These are phyloP conservation scores for Phytophthora nicotianae DNA, from an alignment of 352 stramenopile genomes.

Conservation along the genomic window DNA sequence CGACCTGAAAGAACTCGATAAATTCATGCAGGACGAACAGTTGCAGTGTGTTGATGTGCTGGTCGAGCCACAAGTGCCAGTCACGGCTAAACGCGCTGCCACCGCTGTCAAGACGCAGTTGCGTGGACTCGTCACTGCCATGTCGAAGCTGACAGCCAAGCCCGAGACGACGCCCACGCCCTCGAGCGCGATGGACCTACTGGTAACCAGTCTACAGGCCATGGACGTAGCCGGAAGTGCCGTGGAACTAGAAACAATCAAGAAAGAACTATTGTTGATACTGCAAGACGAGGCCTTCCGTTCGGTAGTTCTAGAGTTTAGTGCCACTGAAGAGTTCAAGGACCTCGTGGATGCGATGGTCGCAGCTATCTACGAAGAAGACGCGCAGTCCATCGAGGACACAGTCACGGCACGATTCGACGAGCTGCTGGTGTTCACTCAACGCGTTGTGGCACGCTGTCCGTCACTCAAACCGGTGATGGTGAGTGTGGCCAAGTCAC, in stretches of 20 bases:
- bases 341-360: conserved; percentile 39
- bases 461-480: conserved; percentile 51
- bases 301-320: conserved; percentile 44
- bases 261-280: conserved; percentile 49
- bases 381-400: conserved; percentile 40
- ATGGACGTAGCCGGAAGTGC: conserved; percentile 55
- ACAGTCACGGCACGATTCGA: conserved; percentile 39
- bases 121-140: no score
- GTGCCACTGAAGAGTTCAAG: conserved; percentile 43
- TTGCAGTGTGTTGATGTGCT: no score
- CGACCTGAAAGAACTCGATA: no score
- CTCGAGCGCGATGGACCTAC: conserved; percentile 42
- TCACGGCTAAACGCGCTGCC: no score
- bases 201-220: conserved; percentile 42
- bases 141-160: no score
- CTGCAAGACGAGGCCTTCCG: conserved; percentile 43
- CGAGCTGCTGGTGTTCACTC: conserved; percentile 42
- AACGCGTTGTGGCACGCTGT: conserved; percentile 45
- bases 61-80: no score
- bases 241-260: conserved; percentile 44
- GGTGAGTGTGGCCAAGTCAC: conserved; percentile 50
- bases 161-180: conserved; percentile 32
- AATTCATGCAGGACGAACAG: no score
- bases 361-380: conserved; percentile 38
- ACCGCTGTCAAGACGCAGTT: no score